Base-by-base conservation (phyloP, 116 monocot genomes). In the Phalaenopsis hybrid region DNA sequence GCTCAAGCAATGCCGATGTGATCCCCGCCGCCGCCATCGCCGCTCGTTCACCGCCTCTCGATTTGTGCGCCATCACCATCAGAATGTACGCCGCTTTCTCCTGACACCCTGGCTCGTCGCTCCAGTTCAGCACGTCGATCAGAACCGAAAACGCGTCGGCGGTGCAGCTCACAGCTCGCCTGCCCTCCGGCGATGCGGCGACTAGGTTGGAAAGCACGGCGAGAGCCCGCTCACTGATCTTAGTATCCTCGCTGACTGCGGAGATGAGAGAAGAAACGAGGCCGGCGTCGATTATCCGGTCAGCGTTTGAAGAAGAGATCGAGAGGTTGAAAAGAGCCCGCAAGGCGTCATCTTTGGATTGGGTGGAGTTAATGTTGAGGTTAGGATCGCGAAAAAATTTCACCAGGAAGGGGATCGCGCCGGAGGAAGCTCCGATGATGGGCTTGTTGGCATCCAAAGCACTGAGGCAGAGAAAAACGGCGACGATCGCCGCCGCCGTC, bases 41-140 rank as follows among this genome's bases (percentile, higher is more conserved):
- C 28, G 79, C 25, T 41, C 91, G 82, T 59, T 90, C 94, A 8
- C 59, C 78, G 33, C 57, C 58, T 82, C 78, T 44, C 0, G 82
- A 46, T 77, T 87, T 91, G 88, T 94, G 88, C 0, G 91, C 96
- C 89, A 96, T 90, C 57, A 96, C 87, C 96, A 96, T 94, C 13
- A 96, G 88, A 2, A 96, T 61, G 76, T 96, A 94, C 15, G 88
- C 85, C 33, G 96, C 91, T 78, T 90, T 92, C 84, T 96, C 96
- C 87, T 96, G 96, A 85, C 92, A 96, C 0, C 76, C 84, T 1
- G 91, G 90, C 6, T 88, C 77, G 81, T 96, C 96, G 41, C 55
- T 76, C 96, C 96, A 96, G 55, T 63, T 83, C 34, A 96, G 88
- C 44, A 91, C 89, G 81, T 96, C 96, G 28, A 94, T 78, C 31